Conservation (phyloP, 2,329 filamentous ascomycete species). For the Fusarium pseudoanthophilum region DNA sequence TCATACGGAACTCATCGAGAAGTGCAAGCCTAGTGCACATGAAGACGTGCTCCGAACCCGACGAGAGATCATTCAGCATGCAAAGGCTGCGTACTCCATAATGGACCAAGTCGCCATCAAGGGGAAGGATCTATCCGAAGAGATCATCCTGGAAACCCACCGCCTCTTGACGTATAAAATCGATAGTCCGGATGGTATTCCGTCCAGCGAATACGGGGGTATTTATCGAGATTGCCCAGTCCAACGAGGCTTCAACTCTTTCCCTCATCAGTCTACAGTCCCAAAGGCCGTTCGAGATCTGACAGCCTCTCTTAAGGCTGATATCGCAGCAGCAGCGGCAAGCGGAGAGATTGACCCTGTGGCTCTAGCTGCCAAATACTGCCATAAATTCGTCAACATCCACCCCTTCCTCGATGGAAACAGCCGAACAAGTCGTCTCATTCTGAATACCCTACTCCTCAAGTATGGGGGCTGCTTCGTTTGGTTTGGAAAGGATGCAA, state of each 20-base stretch:
- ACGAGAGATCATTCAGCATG: fast-evolving
- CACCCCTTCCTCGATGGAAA: slow-evolving; percentile 53
- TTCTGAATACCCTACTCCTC: slow-evolving; percentile 48
- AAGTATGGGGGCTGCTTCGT: slow-evolving; percentile 19
- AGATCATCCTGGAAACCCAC: fast-evolving
- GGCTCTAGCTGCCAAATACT: slow-evolving; percentile 45
- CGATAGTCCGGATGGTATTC: fast-evolving
- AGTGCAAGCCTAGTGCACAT: fast-evolving
- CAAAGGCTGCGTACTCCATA: fast-evolving
- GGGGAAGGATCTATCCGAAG: background rate
- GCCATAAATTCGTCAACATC: slow-evolving; percentile 47
- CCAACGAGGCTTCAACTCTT: background rate
- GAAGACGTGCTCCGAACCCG: background rate
- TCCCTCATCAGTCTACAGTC: fast-evolving
- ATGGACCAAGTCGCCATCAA: background rate
- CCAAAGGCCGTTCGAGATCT: slow-evolving; percentile 34
- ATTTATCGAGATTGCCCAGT: fast-evolving
- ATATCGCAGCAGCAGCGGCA: slow-evolving; percentile 27
- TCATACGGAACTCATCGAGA: fast-evolving
- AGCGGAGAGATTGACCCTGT: slow-evolving; percentile 36
- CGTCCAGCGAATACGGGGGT: fast-evolving
- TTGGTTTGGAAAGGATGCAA: fast-evolving
- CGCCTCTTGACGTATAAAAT: background rate
- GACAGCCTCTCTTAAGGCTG: slow-evolving; percentile 22
- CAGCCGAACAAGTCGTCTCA: slow-evolving; percentile 46